Conservation (phyloP, 345 rosid genomes). For the Anacardium occidentale region DNA sequence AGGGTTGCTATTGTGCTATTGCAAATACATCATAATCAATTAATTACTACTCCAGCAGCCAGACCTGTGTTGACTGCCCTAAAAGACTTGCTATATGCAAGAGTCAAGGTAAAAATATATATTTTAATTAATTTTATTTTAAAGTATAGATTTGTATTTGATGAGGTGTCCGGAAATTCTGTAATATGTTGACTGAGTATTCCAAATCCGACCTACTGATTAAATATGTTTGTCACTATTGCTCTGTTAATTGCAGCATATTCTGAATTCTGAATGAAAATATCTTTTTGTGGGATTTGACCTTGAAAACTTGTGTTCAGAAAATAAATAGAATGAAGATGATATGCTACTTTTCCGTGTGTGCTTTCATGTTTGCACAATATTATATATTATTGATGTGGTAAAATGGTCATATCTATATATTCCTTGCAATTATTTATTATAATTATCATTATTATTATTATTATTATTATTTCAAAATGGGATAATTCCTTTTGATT, state of each 20-base stretch:
- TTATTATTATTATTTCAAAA: too few species aligned
- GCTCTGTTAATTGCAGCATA: background rate
- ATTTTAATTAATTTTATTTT: constrained; percentile 3
- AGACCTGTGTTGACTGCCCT: constrained; percentile 69
- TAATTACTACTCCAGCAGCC: constrained; percentile 77
- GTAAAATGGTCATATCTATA: background rate
- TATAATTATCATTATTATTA: too few species aligned
- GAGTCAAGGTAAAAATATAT: constrained; percentile 61
- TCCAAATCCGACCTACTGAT: background rate
- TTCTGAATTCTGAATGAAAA: too few species aligned
- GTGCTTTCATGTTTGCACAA: background rate
- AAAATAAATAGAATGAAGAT: too few species aligned
- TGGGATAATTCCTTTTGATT: background rate
- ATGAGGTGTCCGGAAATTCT: background rate
- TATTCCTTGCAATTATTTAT: too few species aligned
- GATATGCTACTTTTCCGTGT: too few species aligned
- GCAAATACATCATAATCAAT: constrained; percentile 76
- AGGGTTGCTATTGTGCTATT: constrained; percentile 67
- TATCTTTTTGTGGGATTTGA: too few species aligned
- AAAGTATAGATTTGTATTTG: background rate
- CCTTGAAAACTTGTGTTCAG: too few species aligned
- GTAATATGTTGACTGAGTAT: background rate
- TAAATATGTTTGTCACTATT: background rate
- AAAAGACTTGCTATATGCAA: constrained; percentile 59
- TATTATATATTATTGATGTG: background rate